Evolutionary conservation across 345 rosid species (phyloP), one percentile per base, ranked within the genome.

Genomic region (Fremontodendron californicum): DNA sequence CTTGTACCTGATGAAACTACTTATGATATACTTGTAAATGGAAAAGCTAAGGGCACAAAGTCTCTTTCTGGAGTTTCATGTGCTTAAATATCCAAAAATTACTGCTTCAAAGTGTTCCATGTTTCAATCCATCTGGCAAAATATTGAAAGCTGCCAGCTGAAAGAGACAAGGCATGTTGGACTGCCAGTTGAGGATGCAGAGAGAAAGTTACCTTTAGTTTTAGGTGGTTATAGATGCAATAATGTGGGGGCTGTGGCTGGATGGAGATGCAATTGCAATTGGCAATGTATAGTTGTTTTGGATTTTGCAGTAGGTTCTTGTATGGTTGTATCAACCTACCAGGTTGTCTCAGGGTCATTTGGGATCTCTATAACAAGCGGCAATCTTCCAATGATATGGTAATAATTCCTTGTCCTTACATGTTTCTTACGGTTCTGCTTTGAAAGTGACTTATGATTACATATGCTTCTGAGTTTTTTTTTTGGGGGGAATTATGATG

Each of bases 1-100:
- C 90, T 90, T 83, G 75, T 74, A 80, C 97, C 93, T 0, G 91
- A 93, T 80, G 86, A 81, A 54, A 77, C 81, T 62, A 91, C 97
- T 18, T 90, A 85, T 77, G 92, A 88, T 86, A 82, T 95, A 72
- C 96, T 89, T 68, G 81, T 88, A 64, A 86, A 79, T 76, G 90
- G 94, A 73, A 71, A 83, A 71, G 78, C 75, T 21, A 82, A 77
- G 69, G 81, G 43, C 16, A n/a, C 40, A 64, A 54, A 78, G 73
- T 49, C 69, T 77, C 78, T 75, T 57, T 52, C 85, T 80, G 60
- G 60, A 75, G 80, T 75, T 85, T 78, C 77, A 73, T 12, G 45
- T 19, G 42, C 81, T 58, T 82, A 68, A 80, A 73, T 45, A 57
- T 31, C 37, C 31, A 21, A 6, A 39, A 49, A 6, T 71, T 2